Evolutionary conservation across 1,139 yeast genomes (phyloP).

Genomic region (Pichia sp.): DNA sequence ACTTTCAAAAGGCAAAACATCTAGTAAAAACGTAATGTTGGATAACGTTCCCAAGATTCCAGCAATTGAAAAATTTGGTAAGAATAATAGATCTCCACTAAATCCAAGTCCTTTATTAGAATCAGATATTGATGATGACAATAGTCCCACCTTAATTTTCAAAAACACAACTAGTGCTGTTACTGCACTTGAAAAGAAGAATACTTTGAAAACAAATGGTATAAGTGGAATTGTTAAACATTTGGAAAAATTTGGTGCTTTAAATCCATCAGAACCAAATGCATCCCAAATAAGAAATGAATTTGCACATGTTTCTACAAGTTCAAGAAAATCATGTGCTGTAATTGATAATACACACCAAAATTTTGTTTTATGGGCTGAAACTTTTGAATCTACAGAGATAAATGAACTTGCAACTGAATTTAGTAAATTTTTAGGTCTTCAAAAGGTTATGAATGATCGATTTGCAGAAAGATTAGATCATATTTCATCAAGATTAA

Average conservation of each 20-base stretch:
- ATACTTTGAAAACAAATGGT: background rate
- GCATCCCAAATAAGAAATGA: slow-evolving; percentile 2
- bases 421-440: slow-evolving; percentile 4
- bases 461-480: slow-evolving; percentile 5
- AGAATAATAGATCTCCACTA: background rate
- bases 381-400: slow-evolving; percentile 8
- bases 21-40: background rate
- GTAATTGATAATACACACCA: background rate
- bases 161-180: slow-evolving; percentile 4
- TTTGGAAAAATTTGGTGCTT: slow-evolving; percentile 16
- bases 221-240: slow-evolving; percentile 4
- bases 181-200: slow-evolving; percentile 1
- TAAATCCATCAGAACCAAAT: slow-evolving; percentile 5
- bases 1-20: background rate
- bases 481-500: slow-evolving; percentile 1
- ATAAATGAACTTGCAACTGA: slow-evolving; percentile 6
- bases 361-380: slow-evolving; percentile 5
- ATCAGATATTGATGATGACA: background rate
- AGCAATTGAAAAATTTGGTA: background rate
- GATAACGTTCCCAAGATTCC: background rate
- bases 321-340: slow-evolving; percentile 1
- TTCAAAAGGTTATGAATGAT: slow-evolving; percentile 5
- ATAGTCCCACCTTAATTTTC: background rate
- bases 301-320: background rate
- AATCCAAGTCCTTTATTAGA: slow-evolving; percentile 7